phyloP scores from a whole-genome alignment of 148 eudicot genomes.

The Chenopodium suecicum region DNA sequence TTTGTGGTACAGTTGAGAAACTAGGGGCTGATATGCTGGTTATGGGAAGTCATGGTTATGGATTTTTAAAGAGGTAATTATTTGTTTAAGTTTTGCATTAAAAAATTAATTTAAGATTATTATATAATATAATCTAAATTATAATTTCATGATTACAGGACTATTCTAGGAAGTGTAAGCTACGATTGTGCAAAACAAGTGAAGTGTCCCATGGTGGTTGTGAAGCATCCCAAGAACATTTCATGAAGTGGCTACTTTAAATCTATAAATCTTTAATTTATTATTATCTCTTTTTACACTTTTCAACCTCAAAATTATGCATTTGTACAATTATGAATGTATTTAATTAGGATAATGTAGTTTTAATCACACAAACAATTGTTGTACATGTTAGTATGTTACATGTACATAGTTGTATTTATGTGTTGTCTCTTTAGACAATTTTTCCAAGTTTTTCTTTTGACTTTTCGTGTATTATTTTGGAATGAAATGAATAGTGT shows the following conservation, averaged over 20 bases:
- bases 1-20: slow-evolving; percentile 59
- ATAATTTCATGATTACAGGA: slow-evolving; percentile 37
- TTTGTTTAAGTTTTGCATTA: too few relatives aligned
- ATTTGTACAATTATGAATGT: neutral
- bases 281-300: too few relatives aligned
- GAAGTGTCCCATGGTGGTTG: slow-evolving; percentile 73
- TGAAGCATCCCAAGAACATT: slow-evolving; percentile 43
- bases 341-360: neutral
- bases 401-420: neutral
- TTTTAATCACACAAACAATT: neutral
- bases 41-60: slow-evolving; percentile 89
- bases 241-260: neutral
- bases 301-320: neutral
- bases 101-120: too few relatives aligned
- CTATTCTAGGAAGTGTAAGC: slow-evolving; percentile 80
- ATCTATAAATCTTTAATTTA: too few relatives aligned
- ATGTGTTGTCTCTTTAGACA: neutral
- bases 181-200: slow-evolving; percentile 69
- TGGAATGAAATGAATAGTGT: neutral
- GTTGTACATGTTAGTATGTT: neutral
- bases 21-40: slow-evolving; percentile 66
- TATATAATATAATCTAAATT: too few relatives aligned
- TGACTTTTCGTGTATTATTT: neutral
- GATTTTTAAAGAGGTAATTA: slow-evolving; percentile 65
- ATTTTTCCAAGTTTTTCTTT: neutral